A percentile compares a stretch with the other conserved stretches of the same genome.
Evolutionary conservation across 768 basidiomycete species (phyloP).

Genomic region (Auriscalpium microsporum): DNA sequence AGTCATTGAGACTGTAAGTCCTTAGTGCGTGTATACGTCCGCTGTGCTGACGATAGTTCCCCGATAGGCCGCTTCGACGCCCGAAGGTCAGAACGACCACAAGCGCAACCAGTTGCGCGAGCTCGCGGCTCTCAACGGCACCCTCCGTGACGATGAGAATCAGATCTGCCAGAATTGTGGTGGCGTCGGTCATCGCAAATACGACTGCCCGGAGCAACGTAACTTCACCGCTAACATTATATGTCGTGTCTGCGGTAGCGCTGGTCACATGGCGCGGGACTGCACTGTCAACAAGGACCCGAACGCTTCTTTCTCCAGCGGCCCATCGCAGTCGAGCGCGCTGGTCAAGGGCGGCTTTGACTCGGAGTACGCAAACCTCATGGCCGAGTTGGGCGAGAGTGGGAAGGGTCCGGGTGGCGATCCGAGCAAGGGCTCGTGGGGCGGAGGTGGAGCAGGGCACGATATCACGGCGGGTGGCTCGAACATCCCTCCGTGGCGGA

Average conservation of each 20-base stretch:
- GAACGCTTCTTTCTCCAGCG: constrained; percentile 50
- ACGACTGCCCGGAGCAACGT: constrained; percentile 96
- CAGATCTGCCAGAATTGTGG: constrained; percentile 98
- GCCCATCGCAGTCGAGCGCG: constrained; percentile 31
- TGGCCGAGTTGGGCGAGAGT: constrained; percentile 95
- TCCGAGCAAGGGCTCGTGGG: constrained; percentile 47
- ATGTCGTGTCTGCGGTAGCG: constrained; percentile 96
- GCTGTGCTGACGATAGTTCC: background rate
- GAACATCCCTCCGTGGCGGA: constrained; percentile 85
- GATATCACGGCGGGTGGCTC: constrained; percentile 55
- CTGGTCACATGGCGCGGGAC: constrained; percentile 98
- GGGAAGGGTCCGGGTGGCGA: constrained; percentile 48
- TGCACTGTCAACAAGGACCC: constrained; percentile 75
- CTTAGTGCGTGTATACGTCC: background rate
- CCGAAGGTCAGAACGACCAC: constrained; percentile 99
- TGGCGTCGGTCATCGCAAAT: constrained; percentile 92
- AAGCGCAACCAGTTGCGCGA: constrained; percentile 98
- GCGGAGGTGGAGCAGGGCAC: constrained; percentile 51
- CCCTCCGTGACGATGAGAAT: constrained; percentile 98
- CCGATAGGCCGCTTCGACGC: constrained; percentile 89
- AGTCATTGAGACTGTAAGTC: constrained; percentile 92
- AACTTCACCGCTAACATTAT: constrained; percentile 99
- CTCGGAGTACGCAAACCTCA: constrained; percentile 93
- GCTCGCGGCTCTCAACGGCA: constrained; percentile 94
- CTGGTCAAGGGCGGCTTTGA: constrained; percentile 78